Evolutionary conservation across 768 basidiomycete species (phyloP).

Genomic region (Hygrophorus russula): DNA sequence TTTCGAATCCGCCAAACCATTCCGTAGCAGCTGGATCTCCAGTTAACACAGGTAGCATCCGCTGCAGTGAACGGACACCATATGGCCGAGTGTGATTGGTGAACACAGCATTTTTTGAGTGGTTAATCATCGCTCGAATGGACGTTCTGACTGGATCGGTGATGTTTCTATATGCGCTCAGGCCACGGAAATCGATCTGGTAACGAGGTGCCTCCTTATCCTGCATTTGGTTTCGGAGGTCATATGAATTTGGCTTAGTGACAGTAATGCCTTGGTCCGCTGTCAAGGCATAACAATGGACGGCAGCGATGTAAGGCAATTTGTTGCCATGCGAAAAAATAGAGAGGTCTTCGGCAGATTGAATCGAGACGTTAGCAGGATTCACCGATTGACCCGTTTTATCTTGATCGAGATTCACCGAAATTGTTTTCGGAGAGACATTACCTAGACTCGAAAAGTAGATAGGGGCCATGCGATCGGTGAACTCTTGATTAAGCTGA

Average conservation of each 20-base stretch:
- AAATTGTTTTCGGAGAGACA: background rate
- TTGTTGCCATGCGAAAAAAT: constrained; percentile 1
- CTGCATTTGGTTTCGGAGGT: background rate
- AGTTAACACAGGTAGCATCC: background rate
- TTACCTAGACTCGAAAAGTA: background rate
- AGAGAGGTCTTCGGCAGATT: constrained; percentile 1
- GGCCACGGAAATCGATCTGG: background rate
- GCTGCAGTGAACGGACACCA: background rate
- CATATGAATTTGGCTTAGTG: background rate
- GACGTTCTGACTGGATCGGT: background rate
- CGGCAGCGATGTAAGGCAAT: constrained; percentile 10
- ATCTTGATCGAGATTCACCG: background rate
- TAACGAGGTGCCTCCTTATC: constrained; percentile 1
- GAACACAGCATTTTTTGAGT: background rate
- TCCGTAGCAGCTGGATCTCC: background rate
- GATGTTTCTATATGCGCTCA: background rate
- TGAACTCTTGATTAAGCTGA: too few species aligned
- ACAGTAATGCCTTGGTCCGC: background rate
- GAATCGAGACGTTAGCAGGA: background rate
- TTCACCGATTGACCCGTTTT: background rate
- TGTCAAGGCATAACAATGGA: constrained; percentile 10
- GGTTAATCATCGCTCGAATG: background rate
- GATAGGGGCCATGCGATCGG: too few species aligned
- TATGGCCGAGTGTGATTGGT: background rate
- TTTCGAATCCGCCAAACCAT: background rate